phyloP scores from a whole-genome alignment of 768 basidiomycete genomes.

The Hemileccinum rubropunctum region DNA sequence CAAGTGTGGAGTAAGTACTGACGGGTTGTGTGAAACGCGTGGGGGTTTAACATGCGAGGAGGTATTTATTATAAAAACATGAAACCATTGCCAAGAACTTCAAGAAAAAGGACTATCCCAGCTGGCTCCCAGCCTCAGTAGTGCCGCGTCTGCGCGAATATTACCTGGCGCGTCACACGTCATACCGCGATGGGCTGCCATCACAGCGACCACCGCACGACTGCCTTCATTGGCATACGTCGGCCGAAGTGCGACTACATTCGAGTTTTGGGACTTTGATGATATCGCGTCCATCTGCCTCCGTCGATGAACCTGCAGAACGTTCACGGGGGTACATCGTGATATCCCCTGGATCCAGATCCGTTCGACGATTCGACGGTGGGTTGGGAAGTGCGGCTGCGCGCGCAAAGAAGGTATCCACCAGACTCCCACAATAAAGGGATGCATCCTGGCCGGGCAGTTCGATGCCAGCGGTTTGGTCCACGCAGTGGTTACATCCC shows the following conservation, averaged over 20 bases:
- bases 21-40: not conserved
- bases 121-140: no score
- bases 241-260: conserved; percentile 55
- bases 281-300: conserved; percentile 38
- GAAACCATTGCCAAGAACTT: not conserved
- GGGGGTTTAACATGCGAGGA: not conserved
- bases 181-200: not conserved
- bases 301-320: conserved; percentile 32
- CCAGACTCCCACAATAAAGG: conserved; percentile 30
- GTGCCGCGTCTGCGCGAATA: not conserved
- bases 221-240: conserved; percentile 54
- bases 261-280: conserved; percentile 63
- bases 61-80: not conserved
- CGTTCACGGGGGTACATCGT: conserved; percentile 39
- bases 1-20: not conserved
- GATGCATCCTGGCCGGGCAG: conserved; percentile 34
- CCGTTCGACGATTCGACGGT: conserved; percentile 41
- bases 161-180: not conserved
- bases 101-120: not conserved
- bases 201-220: conserved; percentile 14
- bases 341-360: conserved; percentile 47
- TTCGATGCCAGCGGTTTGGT: conserved; percentile 43
- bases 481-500: conserved; percentile 63
- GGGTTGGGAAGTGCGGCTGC: conserved; percentile 69
- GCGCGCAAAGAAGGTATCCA: conserved; percentile 65